phyloP scores from a whole-genome alignment of 495 filamentous ascomycete genomes.

The Emericellopsis terricola region DNA sequence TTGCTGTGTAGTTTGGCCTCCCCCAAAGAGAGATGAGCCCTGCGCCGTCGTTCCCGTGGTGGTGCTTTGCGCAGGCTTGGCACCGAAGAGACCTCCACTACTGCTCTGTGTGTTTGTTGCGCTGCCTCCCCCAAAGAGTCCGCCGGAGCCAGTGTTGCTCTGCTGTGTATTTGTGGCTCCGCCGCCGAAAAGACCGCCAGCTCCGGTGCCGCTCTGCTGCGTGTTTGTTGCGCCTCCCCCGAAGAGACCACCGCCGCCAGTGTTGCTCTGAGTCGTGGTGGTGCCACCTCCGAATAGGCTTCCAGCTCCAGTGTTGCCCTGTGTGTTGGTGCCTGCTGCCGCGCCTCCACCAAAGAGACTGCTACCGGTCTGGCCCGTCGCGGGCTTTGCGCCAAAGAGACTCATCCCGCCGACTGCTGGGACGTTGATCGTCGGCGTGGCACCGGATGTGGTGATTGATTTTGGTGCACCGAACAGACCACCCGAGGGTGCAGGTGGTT shows the following conservation, averaged over 20 bases:
- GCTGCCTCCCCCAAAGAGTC: too few species aligned
- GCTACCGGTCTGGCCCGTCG: constrained; percentile 4
- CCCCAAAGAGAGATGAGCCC: constrained; percentile 17
- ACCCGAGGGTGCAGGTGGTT: too few species aligned
- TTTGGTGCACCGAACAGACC: too few species aligned
- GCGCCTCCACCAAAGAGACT: background rate
- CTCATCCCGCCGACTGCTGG: background rate
- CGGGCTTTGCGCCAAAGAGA: constrained; percentile 5
- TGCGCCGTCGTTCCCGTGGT: constrained; percentile 9
- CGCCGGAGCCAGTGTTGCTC: constrained; percentile 17
- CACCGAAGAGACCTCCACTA: constrained; percentile 13
- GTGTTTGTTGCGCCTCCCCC: too few species aligned
- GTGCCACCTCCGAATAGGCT: too few species aligned
- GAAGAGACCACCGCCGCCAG: constrained; percentile 1
- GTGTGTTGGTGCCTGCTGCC: background rate
- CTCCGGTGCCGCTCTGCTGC: background rate
- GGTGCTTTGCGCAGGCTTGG: constrained; percentile 5
- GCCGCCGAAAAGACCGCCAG: background rate
- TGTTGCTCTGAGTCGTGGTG: background rate
- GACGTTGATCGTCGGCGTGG: background rate
- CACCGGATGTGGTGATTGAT: too few species aligned
- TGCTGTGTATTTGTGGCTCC: constrained; percentile 14
- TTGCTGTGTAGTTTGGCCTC: constrained; percentile 5
- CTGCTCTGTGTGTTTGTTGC: background rate
- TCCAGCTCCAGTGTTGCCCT: background rate